These are phyloP conservation scores for Madurella mycetomatis DNA, from an alignment of 2,329 filamentous ascomycete species.

Conservation along the genomic window DNA sequence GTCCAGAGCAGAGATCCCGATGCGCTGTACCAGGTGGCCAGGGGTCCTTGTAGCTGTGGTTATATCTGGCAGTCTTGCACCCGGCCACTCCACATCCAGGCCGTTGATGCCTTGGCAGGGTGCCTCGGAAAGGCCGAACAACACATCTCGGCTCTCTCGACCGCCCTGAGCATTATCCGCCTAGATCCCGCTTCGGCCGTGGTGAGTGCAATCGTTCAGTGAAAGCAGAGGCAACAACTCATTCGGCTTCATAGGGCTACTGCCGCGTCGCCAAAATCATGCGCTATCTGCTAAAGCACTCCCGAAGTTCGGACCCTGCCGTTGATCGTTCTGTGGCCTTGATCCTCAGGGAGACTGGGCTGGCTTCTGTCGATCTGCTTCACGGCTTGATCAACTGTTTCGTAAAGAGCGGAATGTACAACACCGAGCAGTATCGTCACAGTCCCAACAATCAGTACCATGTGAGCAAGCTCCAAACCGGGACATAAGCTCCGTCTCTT, in stretches of 20 bases:
- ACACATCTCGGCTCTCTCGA: slow-evolving; percentile 19
- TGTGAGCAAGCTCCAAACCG: slow-evolving; percentile 3
- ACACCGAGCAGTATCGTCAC: slow-evolving; percentile 5
- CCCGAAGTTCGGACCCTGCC: neutral
- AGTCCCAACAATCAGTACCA: slow-evolving; percentile 12
- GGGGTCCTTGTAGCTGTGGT: slow-evolving; percentile 20
- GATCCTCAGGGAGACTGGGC: slow-evolving; percentile 4
- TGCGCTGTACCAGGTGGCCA: slow-evolving; percentile 10
- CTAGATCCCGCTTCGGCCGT: slow-evolving; percentile 19
- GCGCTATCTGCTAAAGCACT: slow-evolving; percentile 8
- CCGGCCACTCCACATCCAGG: slow-evolving; percentile 13
- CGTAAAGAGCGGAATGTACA: slow-evolving; percentile 14
- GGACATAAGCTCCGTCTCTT: neutral
- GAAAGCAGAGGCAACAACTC: neutral
- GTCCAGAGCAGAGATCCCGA: slow-evolving; percentile 9
- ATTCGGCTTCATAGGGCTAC: slow-evolving; percentile 20
- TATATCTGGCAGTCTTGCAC: slow-evolving; percentile 22
- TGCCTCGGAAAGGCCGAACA: slow-evolving; percentile 16
- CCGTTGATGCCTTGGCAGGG: slow-evolving; percentile 20
- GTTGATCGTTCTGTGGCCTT: neutral
- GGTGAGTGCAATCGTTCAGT: slow-evolving; percentile 9
- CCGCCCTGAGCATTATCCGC: slow-evolving; percentile 20
- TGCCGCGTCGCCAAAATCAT: slow-evolving; percentile 22
- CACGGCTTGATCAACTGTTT: slow-evolving; percentile 8
- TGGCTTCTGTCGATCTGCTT: slow-evolving; percentile 3